These are phyloP conservation scores for Plantago elongata DNA, from an alignment of 257 asterid species.

Conservation along the genomic window DNA sequence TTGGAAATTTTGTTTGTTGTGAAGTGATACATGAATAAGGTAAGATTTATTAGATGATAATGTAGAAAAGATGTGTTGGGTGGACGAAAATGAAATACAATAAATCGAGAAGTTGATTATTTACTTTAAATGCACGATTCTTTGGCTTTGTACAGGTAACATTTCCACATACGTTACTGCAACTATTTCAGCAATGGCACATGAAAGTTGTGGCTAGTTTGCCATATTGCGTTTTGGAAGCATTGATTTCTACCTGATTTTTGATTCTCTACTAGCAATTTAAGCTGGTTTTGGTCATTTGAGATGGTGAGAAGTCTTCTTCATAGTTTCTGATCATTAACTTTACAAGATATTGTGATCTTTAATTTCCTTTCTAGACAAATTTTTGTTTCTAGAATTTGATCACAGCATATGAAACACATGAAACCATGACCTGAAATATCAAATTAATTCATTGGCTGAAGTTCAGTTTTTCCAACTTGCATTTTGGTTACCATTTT, in stretches of 20 bases:
- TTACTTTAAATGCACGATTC: conserved; percentile 13
- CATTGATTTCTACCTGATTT: too few species aligned
- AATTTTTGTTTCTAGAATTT: background rate
- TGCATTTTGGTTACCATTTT: too few species aligned
- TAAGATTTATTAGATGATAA: too few species aligned
- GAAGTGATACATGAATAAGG: too few species aligned
- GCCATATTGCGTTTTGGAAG: background rate
- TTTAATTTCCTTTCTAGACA: conserved; percentile 1
- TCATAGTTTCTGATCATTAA: background rate
- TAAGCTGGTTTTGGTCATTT: background rate
- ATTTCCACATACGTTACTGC: background rate
- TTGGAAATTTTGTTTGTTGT: too few species aligned
- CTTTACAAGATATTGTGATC: conserved; percentile 1
- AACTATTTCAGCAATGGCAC: background rate
- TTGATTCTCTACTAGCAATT: background rate
- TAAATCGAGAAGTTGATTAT: background rate
- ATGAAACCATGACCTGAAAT: background rate
- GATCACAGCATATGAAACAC: background rate
- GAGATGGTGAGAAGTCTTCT: background rate
- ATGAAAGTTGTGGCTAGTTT: background rate
- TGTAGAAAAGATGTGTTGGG: too few species aligned
- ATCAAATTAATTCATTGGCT: too few species aligned
- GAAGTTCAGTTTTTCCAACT: too few species aligned
- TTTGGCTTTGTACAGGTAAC: background rate
- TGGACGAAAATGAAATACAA: too few species aligned